These are phyloP conservation scores for Tylopilus plumbeoviolaceoides DNA, from an alignment of 768 basidiomycete species.

Conservation along the genomic window DNA sequence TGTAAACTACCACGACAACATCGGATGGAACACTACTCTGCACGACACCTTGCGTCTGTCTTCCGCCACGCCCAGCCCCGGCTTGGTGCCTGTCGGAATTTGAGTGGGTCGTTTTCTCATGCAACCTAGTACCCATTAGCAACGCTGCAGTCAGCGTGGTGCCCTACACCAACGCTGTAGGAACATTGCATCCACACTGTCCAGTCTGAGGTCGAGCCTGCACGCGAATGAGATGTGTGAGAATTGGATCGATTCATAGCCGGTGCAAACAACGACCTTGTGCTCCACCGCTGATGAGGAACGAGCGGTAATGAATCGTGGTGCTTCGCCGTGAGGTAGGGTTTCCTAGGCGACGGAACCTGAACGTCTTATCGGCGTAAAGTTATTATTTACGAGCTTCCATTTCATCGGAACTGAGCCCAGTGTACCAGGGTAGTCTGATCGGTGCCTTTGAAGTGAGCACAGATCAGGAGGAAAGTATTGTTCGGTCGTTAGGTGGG, in stretches of 20 bases:
- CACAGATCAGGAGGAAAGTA: not conserved
- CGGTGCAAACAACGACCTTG: slow-evolving; percentile 1
- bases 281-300: slow-evolving; percentile 5
- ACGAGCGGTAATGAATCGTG: slow-evolving; percentile 22
- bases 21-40: not conserved
- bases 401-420: not conserved
- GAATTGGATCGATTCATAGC: not conserved
- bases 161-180: no score
- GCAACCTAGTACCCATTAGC: no score
- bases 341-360: not conserved
- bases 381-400: not conserved
- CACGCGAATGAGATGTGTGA: not conserved
- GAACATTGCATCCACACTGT: no score
- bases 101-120: no score
- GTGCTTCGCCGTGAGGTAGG: not conserved
- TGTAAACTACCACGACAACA: slow-evolving; percentile 2
- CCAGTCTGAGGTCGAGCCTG: not conserved
- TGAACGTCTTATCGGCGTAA: slow-evolving; percentile 6
- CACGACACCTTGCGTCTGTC: not conserved
- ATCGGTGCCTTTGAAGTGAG: not conserved
- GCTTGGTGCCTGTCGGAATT: no score
- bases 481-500: no score
- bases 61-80: not conserved
- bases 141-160: no score
- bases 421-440: not conserved